Conservation (phyloP, 2,329 filamentous ascomycete genomes). For the Claviceps purpurea region DNA sequence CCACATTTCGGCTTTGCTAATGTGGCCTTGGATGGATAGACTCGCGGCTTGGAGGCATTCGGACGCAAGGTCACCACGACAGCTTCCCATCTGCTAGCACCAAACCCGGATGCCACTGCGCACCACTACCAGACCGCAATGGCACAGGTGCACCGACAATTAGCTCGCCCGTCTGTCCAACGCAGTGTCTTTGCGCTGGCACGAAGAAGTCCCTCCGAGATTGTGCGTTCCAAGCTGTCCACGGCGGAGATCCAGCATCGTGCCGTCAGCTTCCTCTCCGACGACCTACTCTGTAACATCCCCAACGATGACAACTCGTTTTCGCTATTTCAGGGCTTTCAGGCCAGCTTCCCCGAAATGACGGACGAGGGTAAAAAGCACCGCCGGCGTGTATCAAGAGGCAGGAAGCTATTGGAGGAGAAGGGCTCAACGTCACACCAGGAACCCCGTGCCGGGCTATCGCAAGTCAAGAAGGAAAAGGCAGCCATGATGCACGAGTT, state of each 20-base stretch:
- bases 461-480: slow-evolving; percentile 67
- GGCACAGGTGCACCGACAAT: slow-evolving; percentile 76
- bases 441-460: slow-evolving; percentile 52
- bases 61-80: slow-evolving; percentile 90
- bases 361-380: slow-evolving; percentile 58
- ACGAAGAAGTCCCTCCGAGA: slow-evolving; percentile 80
- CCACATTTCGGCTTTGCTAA: slow-evolving; percentile 4
- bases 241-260: slow-evolving; percentile 88
- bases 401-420: slow-evolving; percentile 56
- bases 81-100: slow-evolving; percentile 75
- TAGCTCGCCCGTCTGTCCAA: slow-evolving; percentile 72
- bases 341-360: slow-evolving; percentile 67
- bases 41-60: slow-evolving; percentile 82
- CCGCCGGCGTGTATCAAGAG: slow-evolving; percentile 57
- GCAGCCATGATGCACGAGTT: slow-evolving; percentile 68
- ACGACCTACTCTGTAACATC: slow-evolving; percentile 80
- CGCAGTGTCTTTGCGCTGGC: slow-evolving; percentile 85
- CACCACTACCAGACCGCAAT: slow-evolving; percentile 77
- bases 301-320: slow-evolving; percentile 77
- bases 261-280: slow-evolving; percentile 74
- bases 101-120: slow-evolving; percentile 37
- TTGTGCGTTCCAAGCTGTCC: slow-evolving; percentile 84
- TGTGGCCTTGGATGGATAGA: slow-evolving; percentile 33
- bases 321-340: slow-evolving; percentile 92
- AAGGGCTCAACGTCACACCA: slow-evolving; percentile 35